Base-by-base conservation (phyloP, 148 eudicot genomes). In the Rhododendron williamsianum region DNA sequence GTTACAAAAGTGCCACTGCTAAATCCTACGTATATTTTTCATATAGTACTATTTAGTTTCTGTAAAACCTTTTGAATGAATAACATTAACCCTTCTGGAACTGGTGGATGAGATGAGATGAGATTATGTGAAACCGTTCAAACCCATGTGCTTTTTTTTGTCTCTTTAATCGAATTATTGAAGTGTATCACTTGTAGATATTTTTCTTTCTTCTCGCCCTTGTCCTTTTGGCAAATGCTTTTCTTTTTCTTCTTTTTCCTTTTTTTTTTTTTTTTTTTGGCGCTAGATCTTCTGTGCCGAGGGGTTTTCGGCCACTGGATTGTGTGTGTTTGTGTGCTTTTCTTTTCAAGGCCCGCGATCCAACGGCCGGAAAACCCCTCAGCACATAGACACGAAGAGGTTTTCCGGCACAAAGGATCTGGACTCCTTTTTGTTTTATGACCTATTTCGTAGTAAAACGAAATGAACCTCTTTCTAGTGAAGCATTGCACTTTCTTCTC, bases 101-200 rank as follows among this genome's bases (percentile, higher is more conserved):
- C 23, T 74, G n/a, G 11, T 76, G 25, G 76, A 72, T 72, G 76
- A 72, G 79, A 72, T 72, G 76, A 72, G 79, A 76, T 58, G 79
- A 46, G 6, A 2, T 77, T 23, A 77, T 77, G 41, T 35, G 30
- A 43, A 18, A 36, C 46, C n/a, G 25, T 23, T 77, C 80, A 77
- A 16, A 77, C 80, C 51, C 80, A 43, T 23, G 27, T 77, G 10
- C 23, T 4, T 21, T 77, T 21, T 77, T 38, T 43, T 9, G 13
- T 77, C 46, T 38, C 25, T 78, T 78, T n/a, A 6, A 48, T 46
- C 23, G 16, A 78, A 78, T 78, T 78, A 78, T 46, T 46, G 33
- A 45, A 45, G 35, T 4, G 4, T 10, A 46, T 78, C 25, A 43
- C 33, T 3, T 77, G 33, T 9, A 45, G 51, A 77, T 77, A 15